A percentile compares a stretch with the other conserved stretches of the same genome.
Conservation (phyloP, 1,284 basidiomycete genomes). For the Sparassis latifolia region DNA sequence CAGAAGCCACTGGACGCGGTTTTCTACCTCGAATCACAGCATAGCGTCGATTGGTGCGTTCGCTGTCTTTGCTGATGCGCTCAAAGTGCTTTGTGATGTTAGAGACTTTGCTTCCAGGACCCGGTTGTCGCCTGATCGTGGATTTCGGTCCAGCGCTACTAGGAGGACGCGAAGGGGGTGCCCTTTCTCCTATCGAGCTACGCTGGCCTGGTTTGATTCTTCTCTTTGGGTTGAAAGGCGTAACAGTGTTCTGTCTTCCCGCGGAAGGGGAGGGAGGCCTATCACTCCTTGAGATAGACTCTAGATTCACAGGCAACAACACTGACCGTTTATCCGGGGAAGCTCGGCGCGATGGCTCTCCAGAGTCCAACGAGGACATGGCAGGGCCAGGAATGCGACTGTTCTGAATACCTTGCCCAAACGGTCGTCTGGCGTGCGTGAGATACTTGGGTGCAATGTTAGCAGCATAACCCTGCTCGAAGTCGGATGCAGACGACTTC, state of each 20-base stretch:
- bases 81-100: constrained; percentile 77
- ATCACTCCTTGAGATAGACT: constrained; percentile 32
- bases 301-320: constrained; percentile 23
- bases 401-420: constrained; percentile 24
- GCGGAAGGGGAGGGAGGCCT: constrained; percentile 36
- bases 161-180: constrained; percentile 36
- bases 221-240: constrained; percentile 21
- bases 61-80: constrained; percentile 59
- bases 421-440: constrained; percentile 41
- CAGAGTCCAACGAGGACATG: constrained; percentile 45
- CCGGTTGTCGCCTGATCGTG: constrained; percentile 45
- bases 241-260: constrained; percentile 13
- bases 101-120: constrained; percentile 58
- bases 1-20: constrained; percentile 89
- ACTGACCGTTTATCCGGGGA: constrained; percentile 65
- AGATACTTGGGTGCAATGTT: constrained; percentile 73
- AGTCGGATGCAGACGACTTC: constrained; percentile 73
- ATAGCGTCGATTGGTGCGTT: constrained; percentile 63
- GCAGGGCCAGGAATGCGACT: constrained; percentile 51
- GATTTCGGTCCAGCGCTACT: constrained; percentile 37
- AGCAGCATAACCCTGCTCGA: constrained; percentile 84
- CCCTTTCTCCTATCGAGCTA: constrained; percentile 39
- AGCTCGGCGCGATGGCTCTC: constrained; percentile 51
- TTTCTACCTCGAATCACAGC: constrained; percentile 80
- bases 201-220: constrained; percentile 37